Base-by-base conservation (phyloP, 2,329 filamentous ascomycete species). In the Zasmidium angulare region DNA sequence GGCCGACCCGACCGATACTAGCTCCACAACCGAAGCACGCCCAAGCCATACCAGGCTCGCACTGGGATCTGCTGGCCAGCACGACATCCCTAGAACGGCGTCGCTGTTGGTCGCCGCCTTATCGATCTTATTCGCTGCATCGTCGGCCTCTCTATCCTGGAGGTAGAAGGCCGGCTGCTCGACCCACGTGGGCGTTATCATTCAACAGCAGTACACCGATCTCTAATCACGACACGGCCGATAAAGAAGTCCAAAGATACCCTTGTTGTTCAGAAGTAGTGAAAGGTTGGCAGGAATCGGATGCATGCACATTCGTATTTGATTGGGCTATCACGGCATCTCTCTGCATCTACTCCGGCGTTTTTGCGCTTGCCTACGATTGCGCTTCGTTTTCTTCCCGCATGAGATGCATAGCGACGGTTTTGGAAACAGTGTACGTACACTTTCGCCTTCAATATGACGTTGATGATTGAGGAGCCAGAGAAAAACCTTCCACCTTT, bases 31-130 rank as follows among this genome's bases (percentile, higher is more conserved):
- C 17, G 26, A 11, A 29, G 4, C 11, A 11, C 26, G 26, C 26
- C 53, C 58, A 14, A 56, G 47, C 19, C 36, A 52, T 24, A 56
- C 49, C 7, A 21, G 49, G 9, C 58, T 56, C 19, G 53, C 58
- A 3, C 58, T 56, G 10, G 58, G 58, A 4, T 47, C 53, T 29
- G 58, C 52, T 26, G 24, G 21, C 21, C n/a, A 14, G 22, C 29
- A 24, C 29, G 48, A 50, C 10, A 26, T 23, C n/a, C n/a, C 49
- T 17, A 50, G 26, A 4, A 26, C n/a, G 23, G 22, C 22, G 10
- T 7, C 24, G 12, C 23, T 50, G 12, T 19, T 50, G 2, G 23
- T 50, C 49, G 23, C 12, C 9, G 49, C 49, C 2, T 9, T 29
- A 19, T 19, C 49, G 21, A 24, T 24, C 19, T 9, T 50, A 3